Percentiles rank a stretch among this genome's conserved stretches.
These are phyloP conservation scores for Oenanthe javanica DNA, from an alignment of 140 eudicot genomes.

Conservation along the genomic window DNA sequence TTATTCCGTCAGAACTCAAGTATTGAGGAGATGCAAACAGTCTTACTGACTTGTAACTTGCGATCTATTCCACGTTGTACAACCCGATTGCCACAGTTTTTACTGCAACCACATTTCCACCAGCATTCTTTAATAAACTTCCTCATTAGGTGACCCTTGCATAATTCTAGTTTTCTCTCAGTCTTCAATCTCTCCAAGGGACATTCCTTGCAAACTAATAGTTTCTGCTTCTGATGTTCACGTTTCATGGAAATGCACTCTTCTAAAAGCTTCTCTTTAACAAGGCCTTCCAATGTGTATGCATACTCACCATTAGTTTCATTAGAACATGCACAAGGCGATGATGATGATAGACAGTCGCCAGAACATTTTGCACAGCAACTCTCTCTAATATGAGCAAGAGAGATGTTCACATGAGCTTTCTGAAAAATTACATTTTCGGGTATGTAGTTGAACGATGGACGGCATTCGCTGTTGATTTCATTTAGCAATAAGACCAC, in stretches of 20 bases:
- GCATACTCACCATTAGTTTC: constrained; percentile 65
- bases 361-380: constrained; percentile 63
- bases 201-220: constrained; percentile 70
- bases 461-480: constrained; percentile 52
- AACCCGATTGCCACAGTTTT: constrained; percentile 86
- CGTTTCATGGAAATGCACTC: constrained; percentile 72
- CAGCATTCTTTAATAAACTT: constrained; percentile 90
- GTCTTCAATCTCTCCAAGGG: constrained; percentile 64
- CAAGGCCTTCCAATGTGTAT: constrained; percentile 72
- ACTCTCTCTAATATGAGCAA: constrained; percentile 66
- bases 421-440: constrained; percentile 58
- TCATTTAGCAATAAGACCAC: constrained; percentile 50
- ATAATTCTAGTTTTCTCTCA: constrained; percentile 57
- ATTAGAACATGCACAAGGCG: constrained; percentile 66
- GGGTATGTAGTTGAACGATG: constrained; percentile 69
- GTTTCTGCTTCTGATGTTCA: constrained; percentile 52
- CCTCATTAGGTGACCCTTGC: constrained; percentile 80
- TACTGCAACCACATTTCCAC: constrained; percentile 85
- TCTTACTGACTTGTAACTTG: constrained; percentile 51
- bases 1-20: not conserved
- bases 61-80: constrained; percentile 82
- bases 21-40: not conserved
- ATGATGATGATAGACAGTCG: constrained; percentile 50
- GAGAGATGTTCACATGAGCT: constrained; percentile 63
- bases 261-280: constrained; percentile 52